Base-by-base conservation (phyloP, 225 moss, liverwort and hornwort genomes). In the Takakia lepidozioides region DNA sequence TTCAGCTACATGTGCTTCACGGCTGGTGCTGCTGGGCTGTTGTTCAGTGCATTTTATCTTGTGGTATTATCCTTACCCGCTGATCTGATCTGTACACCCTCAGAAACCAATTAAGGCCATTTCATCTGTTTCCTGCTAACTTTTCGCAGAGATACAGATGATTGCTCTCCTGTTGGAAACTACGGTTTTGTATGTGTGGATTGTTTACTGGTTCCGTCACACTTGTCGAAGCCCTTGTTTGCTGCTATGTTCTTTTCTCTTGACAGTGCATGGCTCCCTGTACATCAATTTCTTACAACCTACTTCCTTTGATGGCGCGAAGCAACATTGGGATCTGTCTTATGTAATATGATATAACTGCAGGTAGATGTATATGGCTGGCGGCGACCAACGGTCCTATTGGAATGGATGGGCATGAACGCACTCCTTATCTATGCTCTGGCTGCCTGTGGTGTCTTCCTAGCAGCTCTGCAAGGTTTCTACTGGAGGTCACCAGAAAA, bases 321-420 rank as follows among this genome's bases (percentile, higher is more conserved):
- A 32, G 32, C 8, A 32, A 7, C 32, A 32, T 32, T 42, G 19
- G 42, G 17, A 19, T 16, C 20, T 43, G 8, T 19, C 19, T 43
- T 4, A 43, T 21, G 43, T 16, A 43, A 19, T 43, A 16, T 21
- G 32, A 32, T 11, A 32, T 22, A 21, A 22, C 5, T 46, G 20
- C 38, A 66, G 66, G 66, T 67, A 27, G 67, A 67, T 55, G 55
- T 60, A 27, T 28, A 34, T n/a, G 49, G 67, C 26, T 68, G 68
- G 64, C 67, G 64, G 47, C 53, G 16, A 17, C 58, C 64, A 16
- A 77, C 72, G 27, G n/a, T 77, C 25, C 13, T 72, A 26, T 43
- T 75, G 27, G 70, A 71, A 48, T 75, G 82, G 74, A 55, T 77
- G 52, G 82, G 82, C 48, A 78, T 73, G 57, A 82, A 82, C 61